Evolutionary conservation across 1,284 basidiomycete species (phyloP), one percentile per base, ranked within the genome.

Genomic region (Apiotrichum porosum): DNA sequence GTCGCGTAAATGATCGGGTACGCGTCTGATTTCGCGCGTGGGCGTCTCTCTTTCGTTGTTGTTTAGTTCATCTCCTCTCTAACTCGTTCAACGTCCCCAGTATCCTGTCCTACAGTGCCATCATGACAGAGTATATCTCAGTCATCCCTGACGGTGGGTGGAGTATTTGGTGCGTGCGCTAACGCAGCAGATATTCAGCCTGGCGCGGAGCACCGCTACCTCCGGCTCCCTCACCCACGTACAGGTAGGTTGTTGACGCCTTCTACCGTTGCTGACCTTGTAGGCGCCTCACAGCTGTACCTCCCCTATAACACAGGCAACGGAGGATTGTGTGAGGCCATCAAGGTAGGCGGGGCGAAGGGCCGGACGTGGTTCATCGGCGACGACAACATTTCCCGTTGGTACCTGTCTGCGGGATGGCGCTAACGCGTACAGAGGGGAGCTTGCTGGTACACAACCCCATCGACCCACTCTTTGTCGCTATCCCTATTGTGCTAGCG

Each of bases 361-460:
- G 50, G 66, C 0, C 49, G 69, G 32, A 69, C 69, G 30, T 71
- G 69, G 69, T 69, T 71, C 42, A 56, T 68, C 35, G 64, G 62
- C 4, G 67, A 66, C 34, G 49, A 56, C 10, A 52, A 49, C 6
- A 57, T 71, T 18, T 62, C 65, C 13, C 56, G 69, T 69, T 33
- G 15, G 63, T 51, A 9, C 2, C n/a, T 12, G 6, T 5, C 5
- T 9, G n/a, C 6, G 3, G n/a, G 5, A 1, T 14, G 15, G 6
- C 22, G 15, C 49, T 53, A 23, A 49, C 39, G 9, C 15, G n/a
- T 4, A 0, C 47, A 71, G 68, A 58, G 15, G 69, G 68, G 1
- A 55, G 44, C 9, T 60, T 71, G 12, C 47, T 71, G 1, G 30
- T 71, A 3, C 68, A 71, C 43, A 53, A 61, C 31, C 61, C 65